A percentile compares a stretch with the other conserved stretches of the same genome.
Evolutionary conservation across 768 basidiomycete species (phyloP).

Genomic region (Auricularia cornea): DNA sequence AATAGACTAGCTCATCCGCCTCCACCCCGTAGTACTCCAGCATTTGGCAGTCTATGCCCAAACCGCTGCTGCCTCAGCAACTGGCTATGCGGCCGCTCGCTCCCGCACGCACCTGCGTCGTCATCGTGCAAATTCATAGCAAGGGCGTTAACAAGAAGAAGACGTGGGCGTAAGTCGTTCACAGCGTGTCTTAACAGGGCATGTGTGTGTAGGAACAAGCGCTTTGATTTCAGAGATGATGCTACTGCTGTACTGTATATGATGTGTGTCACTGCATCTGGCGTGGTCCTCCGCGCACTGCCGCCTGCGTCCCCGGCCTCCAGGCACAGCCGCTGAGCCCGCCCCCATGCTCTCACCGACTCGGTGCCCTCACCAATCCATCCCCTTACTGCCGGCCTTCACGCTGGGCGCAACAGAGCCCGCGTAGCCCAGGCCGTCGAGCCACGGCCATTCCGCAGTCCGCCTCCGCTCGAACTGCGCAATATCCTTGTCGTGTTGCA

Average conservation of each 20-base stretch:
- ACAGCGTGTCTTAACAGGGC: background rate
- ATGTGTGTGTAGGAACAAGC: background rate
- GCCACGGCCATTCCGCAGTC: slow-evolving; percentile 83
- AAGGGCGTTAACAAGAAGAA: background rate
- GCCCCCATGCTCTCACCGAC: background rate
- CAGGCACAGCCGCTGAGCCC: background rate
- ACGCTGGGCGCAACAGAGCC: slow-evolving; percentile 42
- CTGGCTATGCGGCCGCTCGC: background rate
- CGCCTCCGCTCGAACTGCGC: slow-evolving; percentile 70
- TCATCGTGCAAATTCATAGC: background rate
- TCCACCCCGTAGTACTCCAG: background rate
- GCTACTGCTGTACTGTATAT: background rate
- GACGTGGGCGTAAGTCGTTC: background rate
- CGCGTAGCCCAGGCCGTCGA: slow-evolving; percentile 87
- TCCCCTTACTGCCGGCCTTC: slow-evolving; percentile 36
- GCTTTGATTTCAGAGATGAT: background rate
- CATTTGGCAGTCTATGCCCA: background rate
- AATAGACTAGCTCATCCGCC: background rate
- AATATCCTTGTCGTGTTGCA: slow-evolving; percentile 72
- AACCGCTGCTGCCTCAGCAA: background rate
- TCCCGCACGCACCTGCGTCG: background rate
- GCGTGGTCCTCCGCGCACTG: background rate
- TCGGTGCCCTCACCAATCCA: slow-evolving; percentile 79
- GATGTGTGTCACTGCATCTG: background rate
- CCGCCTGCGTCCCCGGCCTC: background rate